Evolutionary conservation across 1,284 basidiomycete species (phyloP), one percentile per base, ranked within the genome.

Genomic region (Sanghuangporus sanghuang): DNA sequence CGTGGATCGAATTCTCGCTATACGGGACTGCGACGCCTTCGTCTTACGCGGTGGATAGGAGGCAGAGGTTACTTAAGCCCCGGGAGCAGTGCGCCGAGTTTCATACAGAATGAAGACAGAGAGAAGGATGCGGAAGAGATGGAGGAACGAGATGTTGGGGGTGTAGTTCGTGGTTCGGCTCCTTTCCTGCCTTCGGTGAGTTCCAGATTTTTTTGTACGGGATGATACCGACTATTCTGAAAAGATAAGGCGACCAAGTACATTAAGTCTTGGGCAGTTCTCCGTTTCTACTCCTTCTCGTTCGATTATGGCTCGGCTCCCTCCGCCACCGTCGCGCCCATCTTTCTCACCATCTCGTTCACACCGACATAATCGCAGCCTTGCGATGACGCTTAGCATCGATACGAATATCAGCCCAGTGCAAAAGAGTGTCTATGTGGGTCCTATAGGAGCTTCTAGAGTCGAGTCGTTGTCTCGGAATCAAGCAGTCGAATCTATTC

Each of bases 371-470:
- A 64, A 49, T 56, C 63, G 52, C 12, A 60, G 63, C 7, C 4
- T 59, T 11, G 50, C 57, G 8, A 12, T 55, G 14, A 59, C 32
- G 21, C 63, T 64, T n/a, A 64, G 63, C 27, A 64, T 64, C 40
- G 39, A 59, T 38, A 64, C 63, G 0, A 44, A 64, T 40, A n/a
- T 56, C 5, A 44, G 44, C 16, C 44, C 57, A 4, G 27, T 57
- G 2, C 63, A 50, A 27, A 39, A 14, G 32, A 38, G 12, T 7
- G 38, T 14, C 35, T 21, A 11, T 3, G 44, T 21, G 12, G 49
- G 21, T 1, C 49, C 58, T 11, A 11, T 27, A 18, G 35, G 42
- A 27, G 11, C 48, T 50, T 52, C 46, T 18, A 38, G 35, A 35
- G 46, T 53, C 6, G 36, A 21, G 12, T 23, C 32, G 11, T 40